A percentile compares a stretch with the other conserved stretches of the same genome.
Conservation (phyloP, 1,284 basidiomycete species). For the Puccinia horiana region DNA sequence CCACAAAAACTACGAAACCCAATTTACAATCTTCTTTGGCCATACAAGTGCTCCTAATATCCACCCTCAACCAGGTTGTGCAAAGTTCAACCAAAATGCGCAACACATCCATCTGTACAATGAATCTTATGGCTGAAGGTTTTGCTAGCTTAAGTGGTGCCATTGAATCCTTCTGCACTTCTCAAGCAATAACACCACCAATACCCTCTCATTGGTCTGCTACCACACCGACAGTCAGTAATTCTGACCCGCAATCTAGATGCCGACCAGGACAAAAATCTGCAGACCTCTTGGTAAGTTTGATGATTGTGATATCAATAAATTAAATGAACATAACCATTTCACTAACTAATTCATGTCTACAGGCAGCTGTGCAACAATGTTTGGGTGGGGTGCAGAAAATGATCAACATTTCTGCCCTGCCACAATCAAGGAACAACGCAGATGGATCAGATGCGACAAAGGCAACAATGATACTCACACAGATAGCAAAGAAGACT, state of each 20-base stretch:
- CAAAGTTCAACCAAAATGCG: neutral
- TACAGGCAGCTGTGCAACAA: neutral
- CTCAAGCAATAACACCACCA: neutral
- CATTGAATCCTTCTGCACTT: neutral
- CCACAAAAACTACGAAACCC: neutral
- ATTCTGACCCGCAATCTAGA: too few relatives aligned
- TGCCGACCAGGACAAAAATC: neutral
- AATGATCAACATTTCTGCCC: neutral
- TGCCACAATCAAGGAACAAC: neutral
- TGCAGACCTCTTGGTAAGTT: neutral
- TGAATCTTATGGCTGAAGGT: neutral
- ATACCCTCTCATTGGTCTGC: too few relatives aligned
- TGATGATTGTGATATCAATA: neutral
- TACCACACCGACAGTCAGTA: neutral
- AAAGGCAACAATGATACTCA: neutral
- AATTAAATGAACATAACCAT: neutral
- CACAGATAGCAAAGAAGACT: too few relatives aligned
- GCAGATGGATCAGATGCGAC: neutral
- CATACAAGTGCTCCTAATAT: neutral
- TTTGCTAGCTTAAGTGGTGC: neutral
- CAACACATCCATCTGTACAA: constrained; percentile 14
- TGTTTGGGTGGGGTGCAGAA: neutral
- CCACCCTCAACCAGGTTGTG: neutral
- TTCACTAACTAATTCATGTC: neutral
- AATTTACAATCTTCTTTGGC: neutral